Conservation (phyloP, 208 protist species). For the Trypanosoma congolense region DNA sequence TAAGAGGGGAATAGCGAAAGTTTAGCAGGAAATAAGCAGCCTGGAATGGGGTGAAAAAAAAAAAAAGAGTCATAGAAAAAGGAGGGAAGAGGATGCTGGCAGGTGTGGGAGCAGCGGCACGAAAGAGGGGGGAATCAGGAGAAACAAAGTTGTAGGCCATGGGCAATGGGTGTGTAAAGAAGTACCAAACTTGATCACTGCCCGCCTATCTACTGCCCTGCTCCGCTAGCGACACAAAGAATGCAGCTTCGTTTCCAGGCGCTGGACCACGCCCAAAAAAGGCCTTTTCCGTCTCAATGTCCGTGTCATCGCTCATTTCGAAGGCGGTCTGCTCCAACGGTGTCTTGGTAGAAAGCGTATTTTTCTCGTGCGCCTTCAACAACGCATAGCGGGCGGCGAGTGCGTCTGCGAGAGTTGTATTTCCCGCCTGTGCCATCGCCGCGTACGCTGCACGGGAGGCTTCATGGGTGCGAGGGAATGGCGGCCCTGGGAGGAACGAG, state of each 20-base stretch:
- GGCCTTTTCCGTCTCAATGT: slow-evolving; percentile 71
- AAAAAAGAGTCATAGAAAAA: neutral
- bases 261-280: slow-evolving; percentile 81
- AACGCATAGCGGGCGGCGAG: slow-evolving; percentile 67
- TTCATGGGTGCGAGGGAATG: slow-evolving; percentile 70
- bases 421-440: slow-evolving; percentile 63
- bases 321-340: slow-evolving; percentile 78
- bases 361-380: slow-evolving; percentile 58
- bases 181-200: too few relatives aligned
- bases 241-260: slow-evolving; percentile 75
- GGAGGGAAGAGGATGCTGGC: neutral
- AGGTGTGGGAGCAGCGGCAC: too few relatives aligned
- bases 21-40: too few relatives aligned
- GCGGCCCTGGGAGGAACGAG: slow-evolving; percentile 74
- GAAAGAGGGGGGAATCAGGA: too few relatives aligned
- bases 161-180: too few relatives aligned
- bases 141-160: too few relatives aligned
- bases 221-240: slow-evolving; percentile 65
- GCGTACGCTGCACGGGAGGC: slow-evolving; percentile 58
- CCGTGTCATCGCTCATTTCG: slow-evolving; percentile 86
- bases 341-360: slow-evolving; percentile 40
- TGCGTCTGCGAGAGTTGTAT: slow-evolving; percentile 42
- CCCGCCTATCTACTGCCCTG: slow-evolving; percentile 3
- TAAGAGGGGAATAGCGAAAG: too few relatives aligned
- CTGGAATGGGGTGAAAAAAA: too few relatives aligned